Evolutionary conservation across 2,329 filamentous ascomycete genomes (phyloP).

Genomic region (Penicillium olsonii): DNA sequence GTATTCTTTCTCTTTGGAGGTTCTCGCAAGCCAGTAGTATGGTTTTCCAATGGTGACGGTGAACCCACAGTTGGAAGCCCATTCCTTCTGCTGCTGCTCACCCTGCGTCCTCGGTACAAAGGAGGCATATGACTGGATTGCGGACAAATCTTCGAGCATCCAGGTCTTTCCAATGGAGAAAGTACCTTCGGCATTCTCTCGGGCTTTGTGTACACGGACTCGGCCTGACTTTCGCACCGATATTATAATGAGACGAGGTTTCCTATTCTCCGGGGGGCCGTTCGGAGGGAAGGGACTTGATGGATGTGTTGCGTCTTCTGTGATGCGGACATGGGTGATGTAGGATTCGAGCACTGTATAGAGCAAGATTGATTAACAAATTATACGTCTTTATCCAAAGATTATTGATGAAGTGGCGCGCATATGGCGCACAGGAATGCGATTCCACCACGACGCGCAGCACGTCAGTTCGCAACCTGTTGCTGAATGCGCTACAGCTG

Average conservation of each 20-base stretch:
- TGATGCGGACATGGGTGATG: constrained; percentile 93
- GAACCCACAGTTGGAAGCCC: constrained; percentile 84
- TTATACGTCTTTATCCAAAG: not conserved
- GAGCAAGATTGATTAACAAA: constrained; percentile 22
- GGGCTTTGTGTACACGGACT: constrained; percentile 93
- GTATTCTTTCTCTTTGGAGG: constrained; percentile 95
- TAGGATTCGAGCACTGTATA: constrained; percentile 80
- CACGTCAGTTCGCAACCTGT: constrained; percentile 5
- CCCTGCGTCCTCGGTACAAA: constrained; percentile 58
- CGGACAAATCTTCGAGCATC: constrained; percentile 86
- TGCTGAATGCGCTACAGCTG: not conserved
- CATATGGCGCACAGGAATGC: not conserved
- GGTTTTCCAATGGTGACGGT: constrained; percentile 86
- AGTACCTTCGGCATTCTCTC: constrained; percentile 88
- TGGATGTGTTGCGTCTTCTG: constrained; percentile 80
- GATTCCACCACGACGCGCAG: not conserved
- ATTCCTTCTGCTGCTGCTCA: constrained; percentile 65
- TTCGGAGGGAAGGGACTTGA: constrained; percentile 81
- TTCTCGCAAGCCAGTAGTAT: constrained; percentile 95
- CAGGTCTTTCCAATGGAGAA: constrained; percentile 99
- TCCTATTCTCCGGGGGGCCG: constrained; percentile 73
- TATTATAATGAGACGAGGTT: constrained; percentile 87
- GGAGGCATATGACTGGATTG: constrained; percentile 79
- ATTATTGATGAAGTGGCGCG: not conserved
- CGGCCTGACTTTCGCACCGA: constrained; percentile 88